phyloP scores from a whole-genome alignment of 345 rosid species.

The Pugionium dolabratum region DNA sequence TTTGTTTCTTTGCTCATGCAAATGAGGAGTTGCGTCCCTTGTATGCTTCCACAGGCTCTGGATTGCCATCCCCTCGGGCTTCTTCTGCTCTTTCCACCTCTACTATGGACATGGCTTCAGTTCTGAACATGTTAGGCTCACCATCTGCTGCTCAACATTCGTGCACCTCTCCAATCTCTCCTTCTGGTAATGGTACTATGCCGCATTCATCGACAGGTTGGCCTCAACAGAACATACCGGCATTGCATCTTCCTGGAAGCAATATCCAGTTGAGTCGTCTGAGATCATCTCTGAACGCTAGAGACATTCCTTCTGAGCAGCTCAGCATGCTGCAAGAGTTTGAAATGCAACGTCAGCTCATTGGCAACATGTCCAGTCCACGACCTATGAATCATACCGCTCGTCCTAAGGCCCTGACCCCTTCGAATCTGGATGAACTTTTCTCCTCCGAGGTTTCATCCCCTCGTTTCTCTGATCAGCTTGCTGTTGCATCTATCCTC shows the following conservation, averaged over 20 bases:
- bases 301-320: slow-evolving; percentile 69
- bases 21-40: slow-evolving; percentile 82
- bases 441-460: slow-evolving; percentile 63
- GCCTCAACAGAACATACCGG: slow-evolving; percentile 88
- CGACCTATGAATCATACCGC: slow-evolving; percentile 60
- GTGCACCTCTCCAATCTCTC: slow-evolving; percentile 88
- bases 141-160: slow-evolving; percentile 69
- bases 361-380: slow-evolving; percentile 58
- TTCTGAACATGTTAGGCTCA: slow-evolving; percentile 74
- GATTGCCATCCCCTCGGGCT: slow-evolving; percentile 75
- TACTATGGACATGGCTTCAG: slow-evolving; percentile 83
- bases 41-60: slow-evolving; percentile 87
- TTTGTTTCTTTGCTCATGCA: slow-evolving; percentile 91
- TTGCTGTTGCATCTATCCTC: slow-evolving; percentile 54
- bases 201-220: slow-evolving; percentile 65
- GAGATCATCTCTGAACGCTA: slow-evolving; percentile 80
- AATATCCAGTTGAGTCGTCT: slow-evolving; percentile 82
- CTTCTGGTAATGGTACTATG: slow-evolving; percentile 65
- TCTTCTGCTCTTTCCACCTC: slow-evolving; percentile 48
- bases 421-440: slow-evolving; percentile 72
- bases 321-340: slow-evolving; percentile 61
- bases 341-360: slow-evolving; percentile 62
- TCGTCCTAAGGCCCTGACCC: slow-evolving; percentile 61
- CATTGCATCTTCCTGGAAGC: slow-evolving; percentile 80
- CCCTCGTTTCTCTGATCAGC: slow-evolving; percentile 61